Percentiles rank a stretch among this genome's conserved stretches.
These are phyloP conservation scores for Cephaloascus fragrans DNA, from an alignment of 805 yeast genomes.

Conservation along the genomic window DNA sequence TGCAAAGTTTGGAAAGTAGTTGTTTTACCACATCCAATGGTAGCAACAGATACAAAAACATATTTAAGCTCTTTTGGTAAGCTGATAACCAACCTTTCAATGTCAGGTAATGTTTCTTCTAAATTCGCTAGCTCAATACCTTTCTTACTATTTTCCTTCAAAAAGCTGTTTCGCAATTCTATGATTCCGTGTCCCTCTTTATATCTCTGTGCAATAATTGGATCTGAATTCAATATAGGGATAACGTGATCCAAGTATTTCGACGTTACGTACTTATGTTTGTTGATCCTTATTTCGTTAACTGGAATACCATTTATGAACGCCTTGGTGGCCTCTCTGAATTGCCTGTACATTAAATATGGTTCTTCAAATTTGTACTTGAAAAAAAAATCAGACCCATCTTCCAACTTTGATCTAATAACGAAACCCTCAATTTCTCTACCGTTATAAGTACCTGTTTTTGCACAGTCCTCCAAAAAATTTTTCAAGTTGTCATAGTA, in stretches of 20 bases:
- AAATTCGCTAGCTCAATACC: slow-evolving; percentile 51
- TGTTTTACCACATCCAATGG: slow-evolving; percentile 93
- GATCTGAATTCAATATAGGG: slow-evolving; percentile 41
- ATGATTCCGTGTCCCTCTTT: slow-evolving; percentile 62
- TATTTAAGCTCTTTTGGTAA: slow-evolving; percentile 36
- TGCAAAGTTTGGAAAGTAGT: slow-evolving; percentile 59
- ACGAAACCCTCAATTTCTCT: slow-evolving; percentile 92
- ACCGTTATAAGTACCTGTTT: slow-evolving; percentile 61
- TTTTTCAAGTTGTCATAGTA: slow-evolving; percentile 29
- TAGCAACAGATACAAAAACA: slow-evolving; percentile 74
- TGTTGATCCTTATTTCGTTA: slow-evolving; percentile 27
- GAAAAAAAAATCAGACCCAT: slow-evolving; percentile 47
- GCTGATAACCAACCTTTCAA: slow-evolving; percentile 6
- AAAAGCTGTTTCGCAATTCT: slow-evolving; percentile 55
- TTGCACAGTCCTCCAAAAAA: slow-evolving; percentile 47
- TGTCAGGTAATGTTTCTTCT: slow-evolving; percentile 22
- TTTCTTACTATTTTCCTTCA: slow-evolving; percentile 39
- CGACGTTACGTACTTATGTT: slow-evolving; percentile 52
- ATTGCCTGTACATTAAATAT: slow-evolving; percentile 77
- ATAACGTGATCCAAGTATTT: slow-evolving; percentile 62
- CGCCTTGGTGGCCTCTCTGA: slow-evolving; percentile 77
- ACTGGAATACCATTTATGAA: slow-evolving; percentile 27
- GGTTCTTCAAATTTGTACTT: slow-evolving; percentile 96
- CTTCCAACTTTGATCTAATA: slow-evolving; percentile 44
- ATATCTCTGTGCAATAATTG: slow-evolving; percentile 35